Conservation (phyloP, 495 filamentous ascomycete genomes). For the Penicillium cinerascens region DNA sequence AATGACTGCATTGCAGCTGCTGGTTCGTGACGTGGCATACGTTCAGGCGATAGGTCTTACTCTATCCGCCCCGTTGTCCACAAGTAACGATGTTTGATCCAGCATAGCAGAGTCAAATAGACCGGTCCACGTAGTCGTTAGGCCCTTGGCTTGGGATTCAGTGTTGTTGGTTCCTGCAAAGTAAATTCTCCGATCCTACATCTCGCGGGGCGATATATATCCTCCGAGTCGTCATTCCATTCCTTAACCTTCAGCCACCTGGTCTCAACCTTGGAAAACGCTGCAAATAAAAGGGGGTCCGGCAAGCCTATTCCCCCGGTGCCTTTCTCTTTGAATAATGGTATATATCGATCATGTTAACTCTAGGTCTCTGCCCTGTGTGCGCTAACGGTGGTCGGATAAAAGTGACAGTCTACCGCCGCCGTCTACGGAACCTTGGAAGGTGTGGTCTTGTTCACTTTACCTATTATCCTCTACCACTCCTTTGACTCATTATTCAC, state of each 20-base stretch:
- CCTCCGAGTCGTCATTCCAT: background rate
- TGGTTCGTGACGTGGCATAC: conserved; percentile 41
- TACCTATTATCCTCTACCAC: too few species aligned
- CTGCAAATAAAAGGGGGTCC: background rate
- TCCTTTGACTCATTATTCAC: too few species aligned
- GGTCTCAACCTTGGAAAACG: background rate
- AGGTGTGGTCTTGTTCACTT: too few species aligned
- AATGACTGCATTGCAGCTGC: conserved; percentile 27
- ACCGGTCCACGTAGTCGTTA: conserved; percentile 35
- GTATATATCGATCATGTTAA: background rate
- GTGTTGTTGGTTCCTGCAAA: background rate
- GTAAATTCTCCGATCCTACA: conserved; percentile 14
- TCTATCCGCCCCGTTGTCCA: conserved; percentile 21
- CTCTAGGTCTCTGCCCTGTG: background rate
- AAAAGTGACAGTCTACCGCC: too few species aligned
- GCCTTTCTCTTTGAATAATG: background rate
- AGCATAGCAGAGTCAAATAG: conserved; percentile 9
- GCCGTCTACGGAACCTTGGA: too few species aligned
- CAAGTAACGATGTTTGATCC: conserved; percentile 17
- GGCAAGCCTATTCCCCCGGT: background rate
- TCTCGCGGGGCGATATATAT: conserved; percentile 13
- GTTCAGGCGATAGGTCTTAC: conserved; percentile 23
- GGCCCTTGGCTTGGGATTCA: background rate
- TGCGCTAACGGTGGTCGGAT: background rate
- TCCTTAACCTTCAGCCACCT: background rate